Percentiles rank a stretch among this genome's conserved stretches.
Conservation (phyloP, 208 protist species). For the Crithidia expoeki region DNA sequence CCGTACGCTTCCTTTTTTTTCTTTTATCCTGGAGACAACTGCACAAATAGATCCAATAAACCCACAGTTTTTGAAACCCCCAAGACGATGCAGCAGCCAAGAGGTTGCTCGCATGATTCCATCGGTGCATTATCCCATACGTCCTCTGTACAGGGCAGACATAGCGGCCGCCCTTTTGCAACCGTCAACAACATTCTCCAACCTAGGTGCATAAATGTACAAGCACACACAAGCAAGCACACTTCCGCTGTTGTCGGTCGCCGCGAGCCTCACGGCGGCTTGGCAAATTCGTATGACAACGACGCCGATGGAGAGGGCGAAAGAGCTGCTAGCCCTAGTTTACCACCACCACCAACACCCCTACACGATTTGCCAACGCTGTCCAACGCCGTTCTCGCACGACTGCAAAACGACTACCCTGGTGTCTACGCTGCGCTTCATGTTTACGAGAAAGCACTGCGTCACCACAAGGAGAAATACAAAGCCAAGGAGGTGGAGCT, state of each 20-base stretch:
- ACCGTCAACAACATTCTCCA: not conserved
- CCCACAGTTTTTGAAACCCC: not conserved
- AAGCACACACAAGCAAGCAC: not conserved
- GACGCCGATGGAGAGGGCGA: not conserved
- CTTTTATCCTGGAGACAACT: not conserved
- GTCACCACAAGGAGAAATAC: conserved; percentile 48
- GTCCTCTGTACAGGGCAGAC: not conserved
- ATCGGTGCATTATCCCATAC: not conserved
- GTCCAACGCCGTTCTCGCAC: conserved; percentile 12
- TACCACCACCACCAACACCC: not conserved
- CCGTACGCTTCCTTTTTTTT: too few species aligned
- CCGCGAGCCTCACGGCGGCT: not conserved
- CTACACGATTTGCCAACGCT: not conserved
- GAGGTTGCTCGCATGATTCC: not conserved
- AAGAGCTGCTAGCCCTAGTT: not conserved
- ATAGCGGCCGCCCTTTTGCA: not conserved
- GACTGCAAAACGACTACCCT: conserved; percentile 32
- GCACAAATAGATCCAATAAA: too few species aligned
- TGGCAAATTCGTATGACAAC: conserved; percentile 1
- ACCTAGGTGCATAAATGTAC: not conserved
- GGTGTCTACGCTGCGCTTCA: conserved; percentile 27
- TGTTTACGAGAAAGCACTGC: conserved; percentile 45
- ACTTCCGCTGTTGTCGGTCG: not conserved
- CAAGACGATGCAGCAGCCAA: not conserved
- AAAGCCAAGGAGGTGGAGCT: conserved; percentile 76